Evolutionary conservation across 371 early-diverging fungal species (phyloP), one percentile per base, ranked within the genome.

Genomic region (Mucor mucedo): DNA sequence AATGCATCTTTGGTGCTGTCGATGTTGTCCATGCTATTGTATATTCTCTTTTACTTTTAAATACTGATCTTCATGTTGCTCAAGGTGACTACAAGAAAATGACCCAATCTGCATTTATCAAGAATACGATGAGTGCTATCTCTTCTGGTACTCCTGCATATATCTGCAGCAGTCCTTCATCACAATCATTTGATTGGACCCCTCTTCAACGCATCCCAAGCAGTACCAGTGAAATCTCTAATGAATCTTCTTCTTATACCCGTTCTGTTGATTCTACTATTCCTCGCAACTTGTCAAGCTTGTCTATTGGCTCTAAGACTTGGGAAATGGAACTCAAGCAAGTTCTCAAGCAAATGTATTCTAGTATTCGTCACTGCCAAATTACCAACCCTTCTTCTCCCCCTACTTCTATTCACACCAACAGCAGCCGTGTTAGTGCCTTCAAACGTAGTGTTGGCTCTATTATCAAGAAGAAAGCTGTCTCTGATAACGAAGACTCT

Each of bases 51-150:
- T 73, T 96, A 56, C 72, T 96, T 57, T 84, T 96, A 13, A 95
- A 95, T 70, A 96, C 96, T 5, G 96, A 96, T 70, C 80, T 95
- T 41, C 92, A 94, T 69, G 83, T 91, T 45, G 92, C 92, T 28
- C 85, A 88, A 58, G 77, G 77, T 3, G 84, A 81, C 16, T 62
- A 71, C 38, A 83, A 81, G 6, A 83, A 76, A 47, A 87, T 87
- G 85, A 75, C 85, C 5, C 67, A 75, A 11, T 61, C 72, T 2
- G 84, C 77, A 47, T 87, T 87, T 58, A 60, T 84, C 33, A 72
- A 76, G 29, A 84, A 84, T 47, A 83, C 84, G 0, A 69, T 85
- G 68, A 60, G 67, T 30, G 73, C 82, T 1, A 72, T 87, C 5
- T n/a, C 45, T 30, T 21, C 29, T 8, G n/a, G 21, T 21, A 44